phyloP scores from a whole-genome alignment of 2,329 filamentous ascomycete genomes.

The Cladophialophora exuberans region DNA sequence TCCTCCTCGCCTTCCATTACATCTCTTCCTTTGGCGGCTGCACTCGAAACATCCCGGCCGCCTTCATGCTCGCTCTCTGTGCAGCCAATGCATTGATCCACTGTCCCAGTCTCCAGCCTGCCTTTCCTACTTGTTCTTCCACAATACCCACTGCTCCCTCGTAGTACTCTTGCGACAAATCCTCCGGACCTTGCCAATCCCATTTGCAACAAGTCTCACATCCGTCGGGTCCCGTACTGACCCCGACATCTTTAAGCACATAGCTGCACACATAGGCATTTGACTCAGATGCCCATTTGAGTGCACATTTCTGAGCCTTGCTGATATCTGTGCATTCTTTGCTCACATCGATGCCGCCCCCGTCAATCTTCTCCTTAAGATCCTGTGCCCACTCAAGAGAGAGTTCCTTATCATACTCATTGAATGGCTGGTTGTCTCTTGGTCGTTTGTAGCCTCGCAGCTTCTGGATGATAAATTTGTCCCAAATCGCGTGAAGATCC shows the following conservation, averaged over 20 bases:
- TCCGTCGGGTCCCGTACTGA: slow-evolving; percentile 3
- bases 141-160: slow-evolving; percentile 6
- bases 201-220: slow-evolving; percentile 6
- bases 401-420: slow-evolving; percentile 9
- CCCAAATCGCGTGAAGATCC: slow-evolving; percentile 12
- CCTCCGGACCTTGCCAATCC: slow-evolving; percentile 9
- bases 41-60: neutral
- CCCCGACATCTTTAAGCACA: slow-evolving; percentile 21
- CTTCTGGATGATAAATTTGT: slow-evolving; percentile 14
- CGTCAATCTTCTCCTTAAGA: neutral
- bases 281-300: slow-evolving; percentile 22
- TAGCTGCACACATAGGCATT: slow-evolving; percentile 21
- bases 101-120: slow-evolving; percentile 11
- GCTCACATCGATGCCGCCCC: neutral
- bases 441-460: slow-evolving; percentile 8
- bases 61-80: slow-evolving; percentile 8
- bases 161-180: slow-evolving; percentile 7
- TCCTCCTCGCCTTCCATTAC: too few relatives aligned
- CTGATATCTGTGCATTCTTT: slow-evolving; percentile 8
- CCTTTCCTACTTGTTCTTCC: slow-evolving; percentile 10
- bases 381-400: slow-evolving; percentile 2
- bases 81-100: slow-evolving; percentile 9
- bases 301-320: slow-evolving; percentile 15
- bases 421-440: neutral
- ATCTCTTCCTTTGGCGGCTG: neutral